Base-by-base conservation (phyloP, 805 yeast species). In the Starmerella etchellsii region DNA sequence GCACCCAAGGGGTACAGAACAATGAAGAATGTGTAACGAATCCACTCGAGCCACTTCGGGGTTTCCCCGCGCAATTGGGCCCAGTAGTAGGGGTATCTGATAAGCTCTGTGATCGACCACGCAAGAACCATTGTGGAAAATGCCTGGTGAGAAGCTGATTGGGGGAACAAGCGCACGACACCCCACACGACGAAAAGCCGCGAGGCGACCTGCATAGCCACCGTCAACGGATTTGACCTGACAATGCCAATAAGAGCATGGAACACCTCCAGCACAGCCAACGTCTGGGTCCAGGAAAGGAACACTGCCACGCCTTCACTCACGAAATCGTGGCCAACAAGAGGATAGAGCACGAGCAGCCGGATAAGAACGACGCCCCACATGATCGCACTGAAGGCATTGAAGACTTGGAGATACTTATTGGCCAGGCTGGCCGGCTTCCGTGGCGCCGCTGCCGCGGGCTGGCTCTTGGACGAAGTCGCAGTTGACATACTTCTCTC, bases 31-130 rank as follows among this genome's bases (percentile, higher is more conserved):
- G 81, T 81, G 68, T 91, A 91, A 55, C 98, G 73, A 48, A 84
- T 63, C 69, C 78, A 71, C 16, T 76, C 71, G 50, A 88, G 66
- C 55, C 64, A 57, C 29, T 56, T 52, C 4, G 91, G 81, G 14
- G 81, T 77, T 1, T 63, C 54, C 1, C 69, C 73, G 50, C 76
- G 76, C 40, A 78, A 68, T 7, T 93, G 87, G 11, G 46, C 24
- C 53, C 52, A 53, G 57, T 91, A 93, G 64, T 74, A 91, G 32
- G 83, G 71, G 62, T 91, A 91, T 58, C 98, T 71, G 42, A 87
- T 78, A 34, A 83, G 70, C 61, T 91, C 98, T n/a, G 97, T 83
- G 39, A 82, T 53, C n/a, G 91, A 74, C 98, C 98, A 91, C 11
- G 95, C 85, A 33, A 75, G 51, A 35, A 76, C 67, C 58, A 88